Evolutionary conservation across 208 protist genomes (phyloP).

Genomic region (Leptomonas seymouri): DNA sequence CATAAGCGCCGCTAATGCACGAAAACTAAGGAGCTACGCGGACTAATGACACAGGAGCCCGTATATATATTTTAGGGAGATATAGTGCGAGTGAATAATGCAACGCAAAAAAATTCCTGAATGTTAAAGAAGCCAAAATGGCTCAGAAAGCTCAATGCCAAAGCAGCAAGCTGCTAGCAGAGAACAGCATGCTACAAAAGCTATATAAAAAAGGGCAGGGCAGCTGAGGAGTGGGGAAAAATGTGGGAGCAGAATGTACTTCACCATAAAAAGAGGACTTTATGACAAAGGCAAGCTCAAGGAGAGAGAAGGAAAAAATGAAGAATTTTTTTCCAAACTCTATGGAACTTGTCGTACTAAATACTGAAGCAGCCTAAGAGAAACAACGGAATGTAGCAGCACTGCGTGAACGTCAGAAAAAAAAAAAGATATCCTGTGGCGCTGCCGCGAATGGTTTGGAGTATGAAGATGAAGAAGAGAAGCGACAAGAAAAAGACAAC

Average conservation of each 20-base stretch:
- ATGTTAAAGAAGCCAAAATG: background rate
- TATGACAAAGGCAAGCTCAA: background rate
- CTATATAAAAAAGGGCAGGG: background rate
- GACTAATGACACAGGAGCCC: background rate
- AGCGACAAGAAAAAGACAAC: background rate
- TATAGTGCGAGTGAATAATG: background rate
- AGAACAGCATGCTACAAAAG: background rate
- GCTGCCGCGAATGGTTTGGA: too few species aligned
- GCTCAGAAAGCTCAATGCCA: background rate
- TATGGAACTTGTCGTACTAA: too few species aligned
- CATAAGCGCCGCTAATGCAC: conserved; percentile 20
- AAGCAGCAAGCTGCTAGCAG: background rate
- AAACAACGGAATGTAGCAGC: background rate
- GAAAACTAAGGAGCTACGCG: conserved; percentile 11
- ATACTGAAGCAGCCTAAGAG: background rate
- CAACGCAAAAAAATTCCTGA: background rate
- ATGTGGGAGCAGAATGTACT: too few species aligned
- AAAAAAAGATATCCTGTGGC: background rate
- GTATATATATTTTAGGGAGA: too few species aligned
- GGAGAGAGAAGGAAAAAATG: background rate
- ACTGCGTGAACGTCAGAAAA: background rate
- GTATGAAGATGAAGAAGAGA: background rate
- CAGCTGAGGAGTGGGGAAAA: background rate
- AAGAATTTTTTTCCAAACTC: background rate
- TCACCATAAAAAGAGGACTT: background rate